Percentiles rank a stretch among this genome's conserved stretches.
Evolutionary conservation across 2,329 filamentous ascomycete genomes (phyloP).

Genomic region (Pseudocercospora macadamiae): DNA sequence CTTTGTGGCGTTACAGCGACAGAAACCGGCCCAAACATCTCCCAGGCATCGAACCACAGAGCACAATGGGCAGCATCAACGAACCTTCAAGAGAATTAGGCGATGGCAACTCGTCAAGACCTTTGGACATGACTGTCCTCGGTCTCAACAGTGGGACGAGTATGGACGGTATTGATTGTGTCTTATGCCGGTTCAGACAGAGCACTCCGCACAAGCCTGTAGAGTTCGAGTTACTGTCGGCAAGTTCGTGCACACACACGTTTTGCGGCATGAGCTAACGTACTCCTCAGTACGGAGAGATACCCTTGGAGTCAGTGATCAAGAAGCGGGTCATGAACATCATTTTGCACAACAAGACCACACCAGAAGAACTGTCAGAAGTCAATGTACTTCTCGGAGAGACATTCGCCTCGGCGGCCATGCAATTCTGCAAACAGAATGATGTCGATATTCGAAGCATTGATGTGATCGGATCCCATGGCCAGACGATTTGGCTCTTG

Average conservation of each 20-base stretch:
- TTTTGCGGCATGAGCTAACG: not conserved
- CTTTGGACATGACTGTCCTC: conserved; percentile 56
- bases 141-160: conserved; percentile 59
- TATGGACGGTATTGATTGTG: conserved; percentile 63
- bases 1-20: not conserved
- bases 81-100: not conserved
- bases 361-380: conserved; percentile 58
- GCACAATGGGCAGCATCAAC: not conserved
- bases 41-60: not conserved
- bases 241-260: not conserved
- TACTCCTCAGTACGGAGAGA: conserved; percentile 54
- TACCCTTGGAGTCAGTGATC: conserved; percentile 56
- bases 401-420: conserved; percentile 57
- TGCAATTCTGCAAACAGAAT: conserved; percentile 53
- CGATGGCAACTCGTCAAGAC: not conserved
- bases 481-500: conserved; percentile 62
- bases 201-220: conserved; percentile 55
- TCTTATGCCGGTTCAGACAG: conserved; percentile 60
- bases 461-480: conserved; percentile 61
- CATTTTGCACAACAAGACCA: conserved; percentile 58
- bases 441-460: conserved; percentile 43
- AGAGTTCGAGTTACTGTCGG: conserved; percentile 56
- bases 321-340: conserved; percentile 62
- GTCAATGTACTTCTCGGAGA: conserved; percentile 62
- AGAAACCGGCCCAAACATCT: too few species aligned